Conservation (phyloP, 2,329 filamentous ascomycete species). For the Botrytis cinerea region DNA sequence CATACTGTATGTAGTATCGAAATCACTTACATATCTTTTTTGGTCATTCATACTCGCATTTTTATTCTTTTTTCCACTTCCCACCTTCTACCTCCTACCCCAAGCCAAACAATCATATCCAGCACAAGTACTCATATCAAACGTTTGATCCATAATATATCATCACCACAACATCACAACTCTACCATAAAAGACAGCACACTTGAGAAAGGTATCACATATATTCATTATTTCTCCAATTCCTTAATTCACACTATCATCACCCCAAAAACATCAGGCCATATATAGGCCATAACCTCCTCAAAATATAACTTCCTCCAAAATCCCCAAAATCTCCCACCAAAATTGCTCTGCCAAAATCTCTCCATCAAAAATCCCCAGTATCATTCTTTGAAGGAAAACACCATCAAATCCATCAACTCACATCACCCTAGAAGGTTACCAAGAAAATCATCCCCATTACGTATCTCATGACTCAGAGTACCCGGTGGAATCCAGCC, state of each 20-base stretch:
- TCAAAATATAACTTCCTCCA: background rate
- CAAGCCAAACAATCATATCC: background rate
- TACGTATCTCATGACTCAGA: background rate
- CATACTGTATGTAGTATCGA: background rate
- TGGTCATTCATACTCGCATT: background rate
- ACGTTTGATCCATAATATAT: background rate
- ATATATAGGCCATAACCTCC: background rate
- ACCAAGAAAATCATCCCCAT: background rate
- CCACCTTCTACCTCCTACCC: background rate
- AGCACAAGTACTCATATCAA: background rate
- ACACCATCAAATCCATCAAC: background rate
- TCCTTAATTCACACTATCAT: background rate
- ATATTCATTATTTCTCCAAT: background rate
- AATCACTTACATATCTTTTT: background rate
- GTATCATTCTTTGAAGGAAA: background rate
- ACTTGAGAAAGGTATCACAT: background rate
- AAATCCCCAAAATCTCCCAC: conserved; percentile 8
- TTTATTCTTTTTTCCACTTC: background rate
- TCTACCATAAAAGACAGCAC: accelerated
- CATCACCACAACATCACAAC: background rate
- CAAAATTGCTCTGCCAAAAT: background rate
- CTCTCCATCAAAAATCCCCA: background rate
- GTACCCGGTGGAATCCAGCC: conserved; percentile 11
- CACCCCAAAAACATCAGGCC: background rate
- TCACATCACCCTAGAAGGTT: background rate